phyloP scores from a whole-genome alignment of 2,329 filamentous ascomycete genomes.

The Phialemonium atrogriseum region DNA sequence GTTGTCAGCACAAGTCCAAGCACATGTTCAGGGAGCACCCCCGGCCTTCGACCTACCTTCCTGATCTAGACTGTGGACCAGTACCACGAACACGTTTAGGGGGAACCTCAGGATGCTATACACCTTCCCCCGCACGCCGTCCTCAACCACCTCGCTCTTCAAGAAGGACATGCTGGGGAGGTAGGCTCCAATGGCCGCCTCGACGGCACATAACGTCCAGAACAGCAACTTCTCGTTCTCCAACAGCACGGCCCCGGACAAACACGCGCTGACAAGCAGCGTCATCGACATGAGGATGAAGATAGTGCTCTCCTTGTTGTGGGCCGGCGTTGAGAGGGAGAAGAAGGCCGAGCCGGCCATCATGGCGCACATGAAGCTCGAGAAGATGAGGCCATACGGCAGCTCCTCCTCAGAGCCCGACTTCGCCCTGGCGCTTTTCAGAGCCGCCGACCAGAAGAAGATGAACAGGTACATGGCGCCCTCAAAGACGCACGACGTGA shows the following conservation, averaged over 20 bases:
- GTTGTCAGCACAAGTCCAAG: no score
- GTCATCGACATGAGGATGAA: conserved; percentile 25
- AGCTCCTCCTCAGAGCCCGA: conserved; percentile 18
- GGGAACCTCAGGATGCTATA: conserved; percentile 51
- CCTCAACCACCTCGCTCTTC: conserved; percentile 45
- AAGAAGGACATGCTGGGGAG: conserved; percentile 47
- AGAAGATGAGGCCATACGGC: conserved; percentile 43
- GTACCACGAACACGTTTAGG: conserved; percentile 44
- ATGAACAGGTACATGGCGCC: conserved; percentile 55
- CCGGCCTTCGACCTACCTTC: conserved; percentile 27
- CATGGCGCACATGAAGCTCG: conserved; percentile 48
- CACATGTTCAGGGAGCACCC: no score
- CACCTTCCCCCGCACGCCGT: conserved; percentile 42
- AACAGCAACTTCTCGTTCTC: conserved; percentile 37
- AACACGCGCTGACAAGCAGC: conserved; percentile 22
- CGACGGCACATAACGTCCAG: conserved; percentile 49
- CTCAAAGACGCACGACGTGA: conserved; percentile 51
- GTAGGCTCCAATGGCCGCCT: conserved; percentile 49
- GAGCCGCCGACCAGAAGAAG: conserved; percentile 51
- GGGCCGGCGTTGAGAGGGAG: conserved; percentile 20
- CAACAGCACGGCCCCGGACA: conserved; percentile 32
- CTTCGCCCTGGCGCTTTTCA: conserved; percentile 32
- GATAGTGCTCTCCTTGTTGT: conserved; percentile 20
- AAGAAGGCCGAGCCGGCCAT: conserved; percentile 46
- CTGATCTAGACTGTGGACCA: conserved; percentile 34